Evolutionary conservation across 352 stramenopile genomes (phyloP), one percentile per base, ranked within the genome.

Genomic region (Pelagophyceae sp.): DNA sequence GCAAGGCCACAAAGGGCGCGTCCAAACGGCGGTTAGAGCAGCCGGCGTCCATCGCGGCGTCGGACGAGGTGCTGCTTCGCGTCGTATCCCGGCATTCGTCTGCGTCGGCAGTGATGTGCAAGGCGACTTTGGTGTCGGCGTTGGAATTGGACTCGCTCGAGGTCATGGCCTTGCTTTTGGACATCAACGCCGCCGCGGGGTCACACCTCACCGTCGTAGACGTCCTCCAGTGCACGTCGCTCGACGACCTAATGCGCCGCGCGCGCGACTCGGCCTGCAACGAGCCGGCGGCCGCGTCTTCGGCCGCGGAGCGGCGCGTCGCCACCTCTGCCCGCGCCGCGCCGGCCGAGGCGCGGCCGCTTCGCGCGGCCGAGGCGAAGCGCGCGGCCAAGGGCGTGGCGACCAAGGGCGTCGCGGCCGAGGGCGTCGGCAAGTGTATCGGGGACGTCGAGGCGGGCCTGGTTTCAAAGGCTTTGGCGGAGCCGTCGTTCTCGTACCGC

Each of bases 121-220:
- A 54, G 23, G 45, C 45, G 11, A 23, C 45, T 23, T 11, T 23
- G 11, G 11, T 23, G 45, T 23, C 11, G 11, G 45, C 23, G 11
- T 11, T 23, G 11, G 45, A 54, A 11, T 11, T 23, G 11, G 45
- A 54, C 45, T 54, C 45, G 45, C 67, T 74, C 17, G 67, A 74
- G 35, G 67, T 58, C 35, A 74, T 74, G 67, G 67, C 67, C 67
- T 20, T 74, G 35, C 35, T 74, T 37, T 23, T 23, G 15, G 67
- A 74, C 67, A 33, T 74, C 23, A 58, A 50, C 35, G 67, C 33
- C 15, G 67, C 67, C 15, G 58, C 67, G 33, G 67, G 67, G 17
- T 23, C 33, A 1, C 11, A 0, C 35, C 17, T 51, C 35, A 31
- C 35, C 3, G 67, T 74, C 17, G 33, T 58, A 0, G 67, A 74